A percentile compares a stretch with the other conserved stretches of the same genome.
Evolutionary conservation across 2,329 filamentous ascomycete genomes (phyloP).

Genomic region (Blastomyces parvus): DNA sequence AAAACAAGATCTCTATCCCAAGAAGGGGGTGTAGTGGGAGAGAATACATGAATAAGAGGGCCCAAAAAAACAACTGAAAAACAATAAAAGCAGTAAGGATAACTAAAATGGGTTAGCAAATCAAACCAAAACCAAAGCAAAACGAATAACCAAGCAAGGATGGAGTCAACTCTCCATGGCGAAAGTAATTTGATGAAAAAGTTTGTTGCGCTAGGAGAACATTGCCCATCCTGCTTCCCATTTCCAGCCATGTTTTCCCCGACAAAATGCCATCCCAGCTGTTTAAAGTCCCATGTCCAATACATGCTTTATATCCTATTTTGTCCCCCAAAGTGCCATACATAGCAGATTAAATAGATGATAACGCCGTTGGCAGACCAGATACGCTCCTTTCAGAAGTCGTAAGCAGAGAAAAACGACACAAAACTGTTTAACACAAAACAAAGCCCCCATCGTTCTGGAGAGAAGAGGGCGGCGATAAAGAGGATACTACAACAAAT

Average conservation of each 20-base stretch:
- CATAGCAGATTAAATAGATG: neutral
- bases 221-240: neutral
- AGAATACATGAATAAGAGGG: neutral
- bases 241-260: neutral
- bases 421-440: neutral
- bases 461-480: neutral
- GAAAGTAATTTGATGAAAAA: neutral
- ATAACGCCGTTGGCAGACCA: neutral
- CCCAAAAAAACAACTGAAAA: no score
- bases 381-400: neutral
- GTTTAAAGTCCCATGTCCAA: neutral
- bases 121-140: neutral
- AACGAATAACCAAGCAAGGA: neutral
- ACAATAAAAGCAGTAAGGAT: no score
- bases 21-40: neutral
- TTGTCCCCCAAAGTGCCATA: neutral
- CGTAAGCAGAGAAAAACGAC: neutral
- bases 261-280: neutral
- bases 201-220: neutral
- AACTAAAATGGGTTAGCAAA: neutral
- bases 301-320: neutral
- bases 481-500: neutral
- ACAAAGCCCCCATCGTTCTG: neutral
- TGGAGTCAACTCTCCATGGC: neutral
- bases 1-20: constrained; percentile 1